Evolutionary conservation across 805 yeast genomes (phyloP).

Genomic region (Komagataella ulmi): DNA sequence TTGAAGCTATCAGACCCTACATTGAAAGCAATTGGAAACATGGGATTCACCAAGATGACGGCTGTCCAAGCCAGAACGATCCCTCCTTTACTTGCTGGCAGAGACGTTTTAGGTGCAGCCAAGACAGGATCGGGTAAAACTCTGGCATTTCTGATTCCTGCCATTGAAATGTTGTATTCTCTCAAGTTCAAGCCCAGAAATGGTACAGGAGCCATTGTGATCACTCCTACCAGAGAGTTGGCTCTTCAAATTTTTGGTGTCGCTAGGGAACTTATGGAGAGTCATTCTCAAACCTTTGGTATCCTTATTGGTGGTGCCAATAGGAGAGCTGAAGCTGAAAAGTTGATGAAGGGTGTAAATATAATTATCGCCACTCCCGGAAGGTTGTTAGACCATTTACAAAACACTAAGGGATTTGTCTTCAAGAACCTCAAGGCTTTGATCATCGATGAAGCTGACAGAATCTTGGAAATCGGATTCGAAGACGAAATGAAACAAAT

Average conservation of each 20-base stretch:
- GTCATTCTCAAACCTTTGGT: slow-evolving; percentile 88
- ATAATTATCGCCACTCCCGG: slow-evolving; percentile 96
- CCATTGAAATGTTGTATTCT: slow-evolving; percentile 82
- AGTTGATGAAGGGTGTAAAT: slow-evolving; percentile 87
- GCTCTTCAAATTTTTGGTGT: slow-evolving; percentile 98
- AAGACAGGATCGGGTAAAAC: slow-evolving; percentile 99
- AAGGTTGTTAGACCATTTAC: slow-evolving; percentile 88
- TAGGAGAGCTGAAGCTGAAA: slow-evolving; percentile 94
- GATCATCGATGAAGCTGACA: slow-evolving; percentile 95
- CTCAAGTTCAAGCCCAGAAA: slow-evolving; percentile 93
- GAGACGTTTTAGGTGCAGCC: slow-evolving; percentile 98
- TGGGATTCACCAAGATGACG: slow-evolving; percentile 92
- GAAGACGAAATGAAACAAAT: slow-evolving; percentile 99
- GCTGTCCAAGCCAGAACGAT: slow-evolving; percentile 91
- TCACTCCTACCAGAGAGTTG: slow-evolving; percentile 94
- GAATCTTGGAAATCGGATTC: slow-evolving; percentile 94
- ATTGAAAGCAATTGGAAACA: slow-evolving; percentile 60
- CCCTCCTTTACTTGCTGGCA: slow-evolving; percentile 92
- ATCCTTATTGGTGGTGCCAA: slow-evolving; percentile 98
- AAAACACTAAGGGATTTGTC: slow-evolving; percentile 86
- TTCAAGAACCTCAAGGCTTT: slow-evolving; percentile 91
- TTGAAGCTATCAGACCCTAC: slow-evolving; percentile 74
- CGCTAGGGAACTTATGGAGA: slow-evolving; percentile 84
- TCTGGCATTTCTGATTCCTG: slow-evolving; percentile 89
- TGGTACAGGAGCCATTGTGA: slow-evolving; percentile 94